A percentile compares a stretch with the other conserved stretches of the same genome.
These are phyloP conservation scores for Hansenula sp. DNA, from an alignment of 1,139 yeast species.

Conservation along the genomic window DNA sequence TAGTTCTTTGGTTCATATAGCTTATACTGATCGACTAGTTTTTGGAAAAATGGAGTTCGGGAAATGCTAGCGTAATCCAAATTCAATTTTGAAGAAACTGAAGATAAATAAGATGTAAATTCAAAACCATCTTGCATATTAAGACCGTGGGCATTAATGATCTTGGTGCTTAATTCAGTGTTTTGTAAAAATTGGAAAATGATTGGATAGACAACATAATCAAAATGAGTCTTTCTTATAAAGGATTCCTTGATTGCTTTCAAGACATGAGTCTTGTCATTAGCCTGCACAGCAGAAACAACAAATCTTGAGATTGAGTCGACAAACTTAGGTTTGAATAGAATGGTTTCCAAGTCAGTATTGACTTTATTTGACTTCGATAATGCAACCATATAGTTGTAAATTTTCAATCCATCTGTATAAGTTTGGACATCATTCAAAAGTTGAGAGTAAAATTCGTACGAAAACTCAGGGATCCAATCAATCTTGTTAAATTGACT, in stretches of 20 bases:
- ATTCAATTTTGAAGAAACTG: conserved; percentile 8
- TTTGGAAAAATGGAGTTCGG: conserved; percentile 27
- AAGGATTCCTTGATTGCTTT: conserved; percentile 34
- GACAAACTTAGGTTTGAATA: conserved; percentile 14
- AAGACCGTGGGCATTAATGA: conserved; percentile 30
- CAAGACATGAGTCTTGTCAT: conserved; percentile 29
- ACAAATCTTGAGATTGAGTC: conserved; percentile 20
- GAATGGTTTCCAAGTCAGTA: conserved; percentile 6
- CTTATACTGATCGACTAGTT: conserved; percentile 19
- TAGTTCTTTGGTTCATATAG: conserved; percentile 17
- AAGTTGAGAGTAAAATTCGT: conserved; percentile 31
- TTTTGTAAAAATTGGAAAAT: conserved; percentile 28
- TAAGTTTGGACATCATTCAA: conserved; percentile 29
- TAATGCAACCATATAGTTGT: conserved; percentile 31
- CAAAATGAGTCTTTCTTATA: conserved; percentile 28
- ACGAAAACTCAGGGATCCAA: conserved; percentile 36
- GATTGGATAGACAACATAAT: conserved; percentile 27
- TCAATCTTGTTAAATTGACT: conserved; percentile 28
- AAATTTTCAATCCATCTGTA: conserved; percentile 23
- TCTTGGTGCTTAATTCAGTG: conserved; percentile 27
- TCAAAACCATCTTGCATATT: conserved; percentile 18
- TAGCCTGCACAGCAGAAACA: conserved; percentile 26
- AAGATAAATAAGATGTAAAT: conserved; percentile 20
- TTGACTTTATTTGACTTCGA: conserved; percentile 8
- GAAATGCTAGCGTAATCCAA: conserved; percentile 14